These are phyloP conservation scores for Stylonectria norvegica DNA, from an alignment of 2,329 filamentous ascomycete genomes.

Conservation along the genomic window DNA sequence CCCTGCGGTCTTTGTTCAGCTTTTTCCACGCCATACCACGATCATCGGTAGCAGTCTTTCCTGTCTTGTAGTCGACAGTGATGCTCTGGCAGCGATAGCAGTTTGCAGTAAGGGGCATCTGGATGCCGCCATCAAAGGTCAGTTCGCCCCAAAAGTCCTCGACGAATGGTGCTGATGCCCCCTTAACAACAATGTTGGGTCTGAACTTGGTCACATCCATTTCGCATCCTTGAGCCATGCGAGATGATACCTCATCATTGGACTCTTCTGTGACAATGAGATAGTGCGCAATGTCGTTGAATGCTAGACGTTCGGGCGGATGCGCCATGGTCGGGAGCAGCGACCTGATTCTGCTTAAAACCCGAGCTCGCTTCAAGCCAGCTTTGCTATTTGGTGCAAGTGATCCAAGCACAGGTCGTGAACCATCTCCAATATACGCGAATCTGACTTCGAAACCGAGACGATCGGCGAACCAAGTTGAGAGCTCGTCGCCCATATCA, in stretches of 20 bases:
- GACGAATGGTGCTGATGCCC: conserved; percentile 13
- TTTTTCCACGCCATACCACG: conserved; percentile 22
- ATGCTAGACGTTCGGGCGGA: conserved; percentile 12
- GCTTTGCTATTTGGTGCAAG: conserved; percentile 21
- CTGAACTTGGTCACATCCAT: conserved; percentile 26
- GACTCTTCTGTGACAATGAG: conserved; percentile 25
- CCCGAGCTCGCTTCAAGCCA: conserved; percentile 7
- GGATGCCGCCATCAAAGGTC: conserved; percentile 12
- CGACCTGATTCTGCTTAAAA: conserved; percentile 4
- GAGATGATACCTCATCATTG: conserved; percentile 17
- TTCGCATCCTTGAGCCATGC: conserved; percentile 4
- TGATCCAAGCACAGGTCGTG: conserved; percentile 21
- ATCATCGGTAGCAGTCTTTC: conserved; percentile 18
- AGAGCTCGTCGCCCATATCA: conserved; percentile 20
- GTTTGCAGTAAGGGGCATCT: conserved; percentile 20
- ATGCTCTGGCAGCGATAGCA: conserved; percentile 25
- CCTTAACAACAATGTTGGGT: conserved; percentile 22
- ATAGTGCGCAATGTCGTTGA: conserved; percentile 23
- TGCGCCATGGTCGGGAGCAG: conserved; percentile 8
- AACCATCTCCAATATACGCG: conserved; percentile 20
- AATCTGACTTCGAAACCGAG: conserved; percentile 15
- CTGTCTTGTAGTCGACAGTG: conserved; percentile 22
- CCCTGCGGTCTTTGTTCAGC: conserved; percentile 22
- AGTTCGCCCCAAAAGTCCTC: conserved; percentile 24
- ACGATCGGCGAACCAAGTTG: conserved; percentile 19